Conservation (phyloP, 768 basidiomycete species). For the Suillus cothurnatus region DNA sequence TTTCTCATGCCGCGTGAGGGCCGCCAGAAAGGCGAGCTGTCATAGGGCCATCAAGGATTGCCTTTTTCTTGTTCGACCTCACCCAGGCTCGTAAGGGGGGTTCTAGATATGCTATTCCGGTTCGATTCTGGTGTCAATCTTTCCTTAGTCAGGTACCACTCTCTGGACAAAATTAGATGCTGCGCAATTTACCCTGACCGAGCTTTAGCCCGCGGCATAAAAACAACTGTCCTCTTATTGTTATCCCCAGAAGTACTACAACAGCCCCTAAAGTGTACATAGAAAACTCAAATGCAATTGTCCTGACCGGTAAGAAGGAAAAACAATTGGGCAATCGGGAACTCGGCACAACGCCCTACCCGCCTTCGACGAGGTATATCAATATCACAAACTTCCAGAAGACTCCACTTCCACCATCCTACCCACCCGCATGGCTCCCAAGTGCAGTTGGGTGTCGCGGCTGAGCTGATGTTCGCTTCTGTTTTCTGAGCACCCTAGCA, state of each 20-base stretch:
- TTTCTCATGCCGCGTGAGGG: background rate
- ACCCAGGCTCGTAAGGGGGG: background rate
- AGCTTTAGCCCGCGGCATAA: too few relatives aligned
- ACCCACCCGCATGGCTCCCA: conserved; percentile 8
- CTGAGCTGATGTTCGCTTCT: conserved; percentile 49
- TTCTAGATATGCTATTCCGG: background rate
- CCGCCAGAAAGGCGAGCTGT: background rate
- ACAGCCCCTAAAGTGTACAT: background rate
- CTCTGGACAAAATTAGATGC: background rate
- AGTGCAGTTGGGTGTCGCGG: conserved; percentile 21
- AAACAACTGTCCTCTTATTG: background rate
- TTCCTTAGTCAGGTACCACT: background rate
- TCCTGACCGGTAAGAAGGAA: background rate
- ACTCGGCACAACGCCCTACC: background rate
- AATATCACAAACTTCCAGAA: conserved; percentile 6
- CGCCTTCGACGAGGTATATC: conserved; percentile 9
- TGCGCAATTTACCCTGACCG: background rate
- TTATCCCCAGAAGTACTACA: background rate
- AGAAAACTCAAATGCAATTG: background rate
- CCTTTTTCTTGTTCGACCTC: background rate
- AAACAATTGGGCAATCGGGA: background rate
- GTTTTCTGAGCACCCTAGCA: conserved; percentile 50
- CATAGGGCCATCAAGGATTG: background rate
- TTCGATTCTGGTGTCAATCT: background rate
- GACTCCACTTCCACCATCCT: background rate